Evolutionary conservation across 2,329 filamentous ascomycete species (phyloP).

Genomic region (Trichophyton verrucosum): DNA sequence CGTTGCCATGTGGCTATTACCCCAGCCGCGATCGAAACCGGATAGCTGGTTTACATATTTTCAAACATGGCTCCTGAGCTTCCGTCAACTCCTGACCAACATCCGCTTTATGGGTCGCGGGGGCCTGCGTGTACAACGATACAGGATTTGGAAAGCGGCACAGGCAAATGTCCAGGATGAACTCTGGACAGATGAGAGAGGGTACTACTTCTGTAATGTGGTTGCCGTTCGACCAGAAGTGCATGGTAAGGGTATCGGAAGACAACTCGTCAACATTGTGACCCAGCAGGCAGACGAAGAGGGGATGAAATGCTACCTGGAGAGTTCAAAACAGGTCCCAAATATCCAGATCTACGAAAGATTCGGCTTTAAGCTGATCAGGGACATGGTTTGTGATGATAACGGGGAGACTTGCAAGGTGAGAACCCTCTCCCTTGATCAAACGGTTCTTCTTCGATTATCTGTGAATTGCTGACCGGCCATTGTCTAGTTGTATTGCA

Average conservation of each 20-base stretch:
- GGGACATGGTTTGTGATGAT: conserved; percentile 45
- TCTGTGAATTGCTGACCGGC: not conserved
- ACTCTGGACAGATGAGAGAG: conserved; percentile 52
- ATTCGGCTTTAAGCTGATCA: conserved; percentile 61
- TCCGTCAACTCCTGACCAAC: conserved; percentile 55
- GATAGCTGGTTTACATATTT: conserved; percentile 51
- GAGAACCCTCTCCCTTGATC: not conserved
- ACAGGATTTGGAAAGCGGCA: conserved; percentile 59
- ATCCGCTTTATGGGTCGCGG: conserved; percentile 52
- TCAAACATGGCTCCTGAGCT: conserved; percentile 53
- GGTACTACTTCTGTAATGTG: conserved; percentile 68
- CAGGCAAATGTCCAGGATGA: conserved; percentile 50
- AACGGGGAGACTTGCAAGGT: conserved; percentile 46
- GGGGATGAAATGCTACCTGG: conserved; percentile 54
- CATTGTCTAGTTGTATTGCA: conserved; percentile 12
- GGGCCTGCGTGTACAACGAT: conserved; percentile 53
- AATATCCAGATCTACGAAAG: conserved; percentile 60
- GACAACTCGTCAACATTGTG: conserved; percentile 51
- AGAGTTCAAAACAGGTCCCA: conserved; percentile 55
- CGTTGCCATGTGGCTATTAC: conserved; percentile 60
- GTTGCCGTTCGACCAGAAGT: conserved; percentile 54
- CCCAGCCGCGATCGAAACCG: conserved; percentile 36
- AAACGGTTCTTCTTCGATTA: not conserved
- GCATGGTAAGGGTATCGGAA: conserved; percentile 56
- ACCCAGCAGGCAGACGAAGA: conserved; percentile 52